Evolutionary conservation across 2,329 filamentous ascomycete species (phyloP).

Genomic region (Ophiocordyceps camponoti-saundersi): DNA sequence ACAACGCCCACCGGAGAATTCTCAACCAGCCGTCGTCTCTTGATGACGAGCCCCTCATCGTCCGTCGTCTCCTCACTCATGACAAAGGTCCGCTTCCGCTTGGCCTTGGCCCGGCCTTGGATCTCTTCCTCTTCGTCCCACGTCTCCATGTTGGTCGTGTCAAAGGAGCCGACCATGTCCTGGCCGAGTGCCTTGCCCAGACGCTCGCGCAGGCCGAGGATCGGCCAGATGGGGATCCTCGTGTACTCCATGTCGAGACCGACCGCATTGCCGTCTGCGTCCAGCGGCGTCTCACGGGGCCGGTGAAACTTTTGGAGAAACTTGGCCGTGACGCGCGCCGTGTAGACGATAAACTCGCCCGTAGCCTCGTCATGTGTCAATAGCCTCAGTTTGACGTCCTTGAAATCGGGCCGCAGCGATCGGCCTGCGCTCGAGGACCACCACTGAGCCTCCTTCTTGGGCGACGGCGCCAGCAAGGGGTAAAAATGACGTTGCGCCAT

Average conservation of each 20-base stretch:
- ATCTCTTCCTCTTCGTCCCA: slow-evolving; percentile 19
- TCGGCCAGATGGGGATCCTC: slow-evolving; percentile 35
- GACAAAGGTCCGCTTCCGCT: slow-evolving; percentile 18
- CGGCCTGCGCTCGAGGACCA: slow-evolving; percentile 6
- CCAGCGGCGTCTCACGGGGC: slow-evolving; percentile 21
- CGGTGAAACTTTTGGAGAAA: slow-evolving; percentile 33
- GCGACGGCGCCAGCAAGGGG: slow-evolving; percentile 6
- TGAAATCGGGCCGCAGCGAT: slow-evolving; percentile 17
- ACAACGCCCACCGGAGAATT: slow-evolving; percentile 14
- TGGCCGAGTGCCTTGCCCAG: slow-evolving; percentile 34
- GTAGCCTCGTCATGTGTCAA: slow-evolving; percentile 31
- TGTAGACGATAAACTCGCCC: slow-evolving; percentile 36
- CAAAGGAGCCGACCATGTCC: slow-evolving; percentile 28
- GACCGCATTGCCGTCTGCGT: slow-evolving; percentile 8
- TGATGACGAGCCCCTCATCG: slow-evolving; percentile 13
- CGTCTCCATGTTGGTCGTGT: slow-evolving; percentile 24
- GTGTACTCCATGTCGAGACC: slow-evolving; percentile 29
- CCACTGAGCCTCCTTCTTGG: slow-evolving; percentile 11
- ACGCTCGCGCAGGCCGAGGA: slow-evolving; percentile 36
- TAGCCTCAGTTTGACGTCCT: slow-evolving; percentile 31
- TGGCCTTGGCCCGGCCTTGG: slow-evolving; percentile 9
- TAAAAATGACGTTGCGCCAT: slow-evolving; percentile 42
- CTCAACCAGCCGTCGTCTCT: slow-evolving; percentile 16
- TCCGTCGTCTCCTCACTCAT: slow-evolving; percentile 21
- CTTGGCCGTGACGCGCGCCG: slow-evolving; percentile 25